Percentiles rank a stretch among this genome's conserved stretches.
These are phyloP conservation scores for Ceratocystis destructans DNA, from an alignment of 2,329 filamentous ascomycete genomes.

Conservation along the genomic window DNA sequence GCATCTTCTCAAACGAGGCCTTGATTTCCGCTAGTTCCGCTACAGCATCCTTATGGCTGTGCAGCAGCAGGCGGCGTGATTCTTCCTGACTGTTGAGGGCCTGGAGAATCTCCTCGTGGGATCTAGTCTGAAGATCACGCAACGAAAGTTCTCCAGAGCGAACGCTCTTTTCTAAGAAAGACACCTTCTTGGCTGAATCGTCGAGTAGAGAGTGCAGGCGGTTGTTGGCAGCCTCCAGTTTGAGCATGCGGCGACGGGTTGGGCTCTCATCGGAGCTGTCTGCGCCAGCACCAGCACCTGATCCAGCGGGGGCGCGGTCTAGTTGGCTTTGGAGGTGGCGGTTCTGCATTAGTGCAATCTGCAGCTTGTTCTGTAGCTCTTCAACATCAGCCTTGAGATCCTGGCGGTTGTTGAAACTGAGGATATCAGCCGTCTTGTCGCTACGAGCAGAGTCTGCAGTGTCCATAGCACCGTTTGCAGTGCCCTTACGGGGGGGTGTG, in stretches of 20 bases:
- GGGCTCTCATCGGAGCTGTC: constrained; percentile 52
- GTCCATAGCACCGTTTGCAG: constrained; percentile 42
- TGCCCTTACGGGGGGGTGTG: constrained; percentile 34
- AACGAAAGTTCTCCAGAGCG: constrained; percentile 76
- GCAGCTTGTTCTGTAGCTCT: constrained; percentile 83
- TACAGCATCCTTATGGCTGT: constrained; percentile 73
- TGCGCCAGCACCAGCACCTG: background rate
- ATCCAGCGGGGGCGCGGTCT: constrained; percentile 46
- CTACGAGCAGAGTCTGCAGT: constrained; percentile 64
- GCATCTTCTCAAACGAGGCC: constrained; percentile 71
- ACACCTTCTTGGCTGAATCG: constrained; percentile 85
- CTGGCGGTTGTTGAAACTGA: constrained; percentile 76
- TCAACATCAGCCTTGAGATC: constrained; percentile 84
- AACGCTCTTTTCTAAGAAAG: constrained; percentile 72
- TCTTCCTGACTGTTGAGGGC: constrained; percentile 88
- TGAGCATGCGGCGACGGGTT: constrained; percentile 67
- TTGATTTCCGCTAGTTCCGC: constrained; percentile 79
- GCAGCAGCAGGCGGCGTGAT: constrained; percentile 64
- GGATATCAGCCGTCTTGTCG: constrained; percentile 63
- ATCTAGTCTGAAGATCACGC: constrained; percentile 81
- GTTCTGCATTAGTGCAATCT: constrained; percentile 90
- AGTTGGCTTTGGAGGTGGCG: constrained; percentile 80
- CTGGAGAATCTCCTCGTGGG: constrained; percentile 86
- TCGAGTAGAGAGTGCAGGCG: constrained; percentile 88
- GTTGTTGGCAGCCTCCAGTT: constrained; percentile 83